These are phyloP conservation scores for Cadophora malorum DNA, from an alignment of 2,329 filamentous ascomycete species.

Conservation along the genomic window DNA sequence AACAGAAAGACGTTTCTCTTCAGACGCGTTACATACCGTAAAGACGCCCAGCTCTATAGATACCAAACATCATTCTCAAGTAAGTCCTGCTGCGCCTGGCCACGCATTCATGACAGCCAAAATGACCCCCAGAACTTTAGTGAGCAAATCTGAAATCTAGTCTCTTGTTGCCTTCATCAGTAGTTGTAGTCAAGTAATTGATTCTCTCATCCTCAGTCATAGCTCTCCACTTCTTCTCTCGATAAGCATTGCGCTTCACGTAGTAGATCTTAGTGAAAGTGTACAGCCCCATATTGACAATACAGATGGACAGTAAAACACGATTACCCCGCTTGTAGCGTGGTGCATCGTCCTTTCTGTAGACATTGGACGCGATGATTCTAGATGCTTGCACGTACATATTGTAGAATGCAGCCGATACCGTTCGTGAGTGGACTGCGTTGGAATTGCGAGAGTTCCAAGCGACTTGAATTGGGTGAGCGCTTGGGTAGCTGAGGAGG, in stretches of 20 bases:
- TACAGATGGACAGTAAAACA: slow-evolving; percentile 53
- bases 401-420: slow-evolving; percentile 70
- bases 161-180: slow-evolving; percentile 51
- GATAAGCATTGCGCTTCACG: slow-evolving; percentile 49
- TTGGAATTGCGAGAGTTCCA: slow-evolving; percentile 64
- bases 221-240: slow-evolving; percentile 50
- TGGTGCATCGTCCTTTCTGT: slow-evolving; percentile 52
- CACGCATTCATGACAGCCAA: background rate
- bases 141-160: slow-evolving; percentile 36
- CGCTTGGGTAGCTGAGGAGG: slow-evolving; percentile 48
- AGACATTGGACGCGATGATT: slow-evolving; percentile 48
- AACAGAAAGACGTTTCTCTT: too few relatives aligned
- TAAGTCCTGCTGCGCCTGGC: too few relatives aligned
- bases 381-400: slow-evolving; percentile 55
- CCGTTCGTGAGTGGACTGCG: slow-evolving; percentile 64
- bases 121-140: slow-evolving; percentile 36
- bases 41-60: too few relatives aligned
- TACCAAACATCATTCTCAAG: too few relatives aligned
- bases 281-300: slow-evolving; percentile 50
- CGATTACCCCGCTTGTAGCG: slow-evolving; percentile 61
- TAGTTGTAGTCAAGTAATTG: slow-evolving; percentile 52
- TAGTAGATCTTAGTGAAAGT: slow-evolving; percentile 54
- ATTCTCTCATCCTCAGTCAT: slow-evolving; percentile 54
- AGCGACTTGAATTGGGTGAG: slow-evolving; percentile 55
- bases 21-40: too few relatives aligned